phyloP scores from a whole-genome alignment of 1,139 yeast species.

The Citeromyces hawaiiensis region DNA sequence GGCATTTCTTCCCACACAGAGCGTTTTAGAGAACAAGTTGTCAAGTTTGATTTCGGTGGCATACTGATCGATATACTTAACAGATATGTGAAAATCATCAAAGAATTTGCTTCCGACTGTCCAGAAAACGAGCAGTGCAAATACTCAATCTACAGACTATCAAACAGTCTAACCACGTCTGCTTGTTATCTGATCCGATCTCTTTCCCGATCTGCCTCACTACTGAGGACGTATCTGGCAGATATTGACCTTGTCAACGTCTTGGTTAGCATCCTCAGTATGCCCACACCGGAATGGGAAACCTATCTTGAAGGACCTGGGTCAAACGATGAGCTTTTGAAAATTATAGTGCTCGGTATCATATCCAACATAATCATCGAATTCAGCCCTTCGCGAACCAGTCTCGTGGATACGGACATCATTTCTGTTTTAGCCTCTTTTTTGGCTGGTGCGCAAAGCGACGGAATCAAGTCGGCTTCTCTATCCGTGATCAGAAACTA shows the following conservation, averaged over 20 bases:
- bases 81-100: conserved; percentile 13
- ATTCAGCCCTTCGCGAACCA: conserved; percentile 58
- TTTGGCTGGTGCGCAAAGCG: conserved; percentile 18
- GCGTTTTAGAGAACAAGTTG: conserved; percentile 15
- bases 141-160: conserved; percentile 17
- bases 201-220: conserved; percentile 59
- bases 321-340: conserved; percentile 26
- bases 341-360: conserved; percentile 51
- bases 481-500: conserved; percentile 45
- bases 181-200: conserved; percentile 54
- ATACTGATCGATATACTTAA: conserved; percentile 15
- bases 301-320: conserved; percentile 8
- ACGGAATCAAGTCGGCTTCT: conserved; percentile 28
- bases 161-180: conserved; percentile 17
- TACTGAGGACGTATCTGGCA: conserved; percentile 56
- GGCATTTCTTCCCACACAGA: conserved; percentile 19
- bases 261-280: conserved; percentile 25
- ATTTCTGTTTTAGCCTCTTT: conserved; percentile 31
- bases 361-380: conserved; percentile 71
- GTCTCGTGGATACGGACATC: conserved; percentile 40
- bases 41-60: conserved; percentile 14
- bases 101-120: conserved; percentile 5
- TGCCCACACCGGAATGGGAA: conserved; percentile 14
- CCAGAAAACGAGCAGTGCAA: conserved; percentile 3
- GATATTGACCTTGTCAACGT: conserved; percentile 39